Base-by-base conservation (phyloP, 108 stramenopile species). In the Skeletonema menzelii region DNA sequence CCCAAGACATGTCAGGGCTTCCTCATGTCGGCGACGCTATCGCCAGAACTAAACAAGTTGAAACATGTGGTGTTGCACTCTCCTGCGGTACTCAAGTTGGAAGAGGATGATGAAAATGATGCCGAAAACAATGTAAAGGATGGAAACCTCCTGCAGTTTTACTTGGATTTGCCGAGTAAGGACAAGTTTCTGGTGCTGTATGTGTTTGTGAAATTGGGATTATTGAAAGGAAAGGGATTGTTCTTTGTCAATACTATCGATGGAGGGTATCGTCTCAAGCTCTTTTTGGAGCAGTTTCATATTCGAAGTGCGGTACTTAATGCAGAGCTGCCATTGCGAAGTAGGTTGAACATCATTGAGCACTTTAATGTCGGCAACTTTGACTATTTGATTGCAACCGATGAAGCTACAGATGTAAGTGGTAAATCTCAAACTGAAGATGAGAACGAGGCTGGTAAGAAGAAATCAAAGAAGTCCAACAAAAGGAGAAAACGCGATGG, bases 291-390 rank as follows among this genome's bases (percentile, higher is more conserved):
- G 84, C 95, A 96, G 62, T 98, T 99, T 61, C 93, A 94, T 73
- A 97, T 99, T 65, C 87, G 96, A 28, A 88, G 95, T 2, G 96
- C 97, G 14, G 97, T 99, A 5, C 76, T 99, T 19, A 98, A 98
- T 85, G 96, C 94, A 11, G 97, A 99, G 76, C 79, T 99, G 7
- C 98, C 99, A 13, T 79, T 96, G 57, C 92, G 88, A 72, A 93
- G 94, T 75, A 89, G 99, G 27, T 66, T 94, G 53, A 96, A 97
- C 84, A 97, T 97, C 60, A 88, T 98, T 57, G 94, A 97, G 78
- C 94, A 98, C 65, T 99, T 92, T 83, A 98, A 99, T 74, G 89
- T 96, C 35, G 99, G 98, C n/a, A 95, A 98, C 66, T 99, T 98
- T 80, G 99, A 99, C 62, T 97, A 96, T 73, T 82, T 99, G 55